phyloP scores from a whole-genome alignment of 2,329 filamentous ascomycete genomes.

The Sarocladium brachiariae region DNA sequence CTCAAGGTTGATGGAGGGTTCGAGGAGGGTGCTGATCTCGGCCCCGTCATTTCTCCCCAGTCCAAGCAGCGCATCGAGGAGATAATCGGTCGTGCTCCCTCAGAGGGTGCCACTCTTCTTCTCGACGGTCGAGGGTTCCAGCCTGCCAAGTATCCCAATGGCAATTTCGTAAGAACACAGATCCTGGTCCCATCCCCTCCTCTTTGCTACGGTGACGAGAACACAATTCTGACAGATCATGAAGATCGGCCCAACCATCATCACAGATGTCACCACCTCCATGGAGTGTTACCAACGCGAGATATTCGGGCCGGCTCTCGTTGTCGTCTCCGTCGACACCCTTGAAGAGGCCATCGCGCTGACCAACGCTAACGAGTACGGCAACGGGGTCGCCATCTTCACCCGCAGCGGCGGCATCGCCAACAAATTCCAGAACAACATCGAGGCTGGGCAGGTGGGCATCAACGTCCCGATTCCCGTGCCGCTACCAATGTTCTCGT shows the following conservation, averaged over 20 bases:
- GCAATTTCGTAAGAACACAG: conserved; percentile 67
- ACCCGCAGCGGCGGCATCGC: conserved; percentile 64
- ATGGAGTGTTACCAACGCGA: conserved; percentile 75
- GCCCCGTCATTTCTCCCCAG: conserved; percentile 66
- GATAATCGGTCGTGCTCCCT: conserved; percentile 44
- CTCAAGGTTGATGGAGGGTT: conserved; percentile 68
- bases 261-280: conserved; percentile 63
- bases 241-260: conserved; percentile 67
- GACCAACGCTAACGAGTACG: conserved; percentile 73
- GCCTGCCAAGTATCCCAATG: conserved; percentile 66
- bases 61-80: conserved; percentile 65
- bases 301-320: conserved; percentile 70
- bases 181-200: too few relatives aligned
- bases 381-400: conserved; percentile 72
- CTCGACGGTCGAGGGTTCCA: conserved; percentile 65
- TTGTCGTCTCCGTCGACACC: conserved; percentile 64
- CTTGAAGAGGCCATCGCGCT: conserved; percentile 66
- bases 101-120: conserved; percentile 45
- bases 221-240: not conserved
- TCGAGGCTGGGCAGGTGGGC: conserved; percentile 70
- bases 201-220: too few relatives aligned
- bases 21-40: conserved; percentile 64
- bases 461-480: conserved; percentile 69
- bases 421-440: conserved; percentile 61
- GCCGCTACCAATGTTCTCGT: conserved; percentile 55